Conservation (phyloP, 345 rosid genomes). For the Brassica juncea region DNA sequence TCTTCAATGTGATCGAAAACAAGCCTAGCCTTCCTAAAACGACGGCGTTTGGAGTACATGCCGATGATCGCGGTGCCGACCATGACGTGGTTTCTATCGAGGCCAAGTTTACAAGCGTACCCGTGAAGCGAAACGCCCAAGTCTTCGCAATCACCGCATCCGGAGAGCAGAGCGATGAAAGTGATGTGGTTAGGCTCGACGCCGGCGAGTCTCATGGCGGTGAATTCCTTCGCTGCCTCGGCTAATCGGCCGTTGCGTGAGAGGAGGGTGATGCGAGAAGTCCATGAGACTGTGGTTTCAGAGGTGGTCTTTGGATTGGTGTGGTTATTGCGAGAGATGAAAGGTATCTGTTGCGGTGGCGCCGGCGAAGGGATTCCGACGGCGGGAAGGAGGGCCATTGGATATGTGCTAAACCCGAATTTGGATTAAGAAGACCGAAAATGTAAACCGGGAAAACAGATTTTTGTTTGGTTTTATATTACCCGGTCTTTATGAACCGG, state of each 20-base stretch:
- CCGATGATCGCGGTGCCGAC: constrained; percentile 70
- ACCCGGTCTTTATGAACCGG: not conserved
- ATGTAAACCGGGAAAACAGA: not conserved
- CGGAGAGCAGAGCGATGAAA: constrained; percentile 54
- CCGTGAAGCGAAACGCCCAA: constrained; percentile 65
- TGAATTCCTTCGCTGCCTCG: constrained; percentile 54
- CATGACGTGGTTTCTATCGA: constrained; percentile 52
- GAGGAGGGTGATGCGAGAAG: constrained; percentile 65
- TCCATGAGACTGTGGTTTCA: constrained; percentile 59
- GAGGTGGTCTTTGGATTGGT: constrained; percentile 13
- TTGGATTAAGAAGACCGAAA: not conserved
- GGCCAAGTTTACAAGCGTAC: constrained; percentile 58
- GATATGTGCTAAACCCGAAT: constrained; percentile 2
- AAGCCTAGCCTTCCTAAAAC: constrained; percentile 48
- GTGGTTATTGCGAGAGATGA: constrained; percentile 26
- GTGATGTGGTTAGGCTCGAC: constrained; percentile 70
- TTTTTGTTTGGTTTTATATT: not conserved
- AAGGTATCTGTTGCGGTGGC: constrained; percentile 13
- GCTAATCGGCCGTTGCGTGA: constrained; percentile 58
- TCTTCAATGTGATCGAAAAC: constrained; percentile 57
- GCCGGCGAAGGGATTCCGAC: constrained; percentile 32
- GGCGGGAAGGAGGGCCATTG: constrained; percentile 51
- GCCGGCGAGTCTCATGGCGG: constrained; percentile 59
- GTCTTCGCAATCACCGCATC: constrained; percentile 46
- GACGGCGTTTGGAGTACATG: constrained; percentile 60